A percentile compares a stretch with the other conserved stretches of the same genome.
Evolutionary conservation across 495 filamentous ascomycete species (phyloP).

Genomic region (Bacidia rubella): DNA sequence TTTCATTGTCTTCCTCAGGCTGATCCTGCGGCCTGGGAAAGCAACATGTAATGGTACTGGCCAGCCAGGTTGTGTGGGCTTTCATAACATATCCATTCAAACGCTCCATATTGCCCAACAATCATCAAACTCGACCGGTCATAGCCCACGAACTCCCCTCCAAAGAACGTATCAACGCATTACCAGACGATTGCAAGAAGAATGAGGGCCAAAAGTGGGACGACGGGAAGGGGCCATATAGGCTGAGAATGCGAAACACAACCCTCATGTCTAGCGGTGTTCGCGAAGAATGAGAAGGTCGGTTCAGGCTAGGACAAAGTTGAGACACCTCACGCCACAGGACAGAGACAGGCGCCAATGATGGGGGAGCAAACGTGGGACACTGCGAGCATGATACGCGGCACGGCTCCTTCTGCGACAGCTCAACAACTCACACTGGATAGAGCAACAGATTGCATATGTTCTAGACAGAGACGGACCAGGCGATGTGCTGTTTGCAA

Average conservation of each 20-base stretch:
- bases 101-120: constrained; percentile 14
- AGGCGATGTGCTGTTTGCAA: not conserved
- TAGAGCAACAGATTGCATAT: not conserved
- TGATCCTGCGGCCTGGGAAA: constrained; percentile 16
- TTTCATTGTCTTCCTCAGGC: constrained; percentile 2
- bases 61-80: constrained; percentile 19
- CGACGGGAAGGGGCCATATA: constrained; percentile 1
- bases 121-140: constrained; percentile 1
- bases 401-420: constrained; percentile 1
- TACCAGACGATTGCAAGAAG: not conserved
- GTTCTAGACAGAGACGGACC: not conserved
- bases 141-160: not conserved
- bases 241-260: not conserved
- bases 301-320: not conserved
- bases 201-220: not conserved
- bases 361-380: not conserved
- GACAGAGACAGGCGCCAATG: constrained; percentile 1
- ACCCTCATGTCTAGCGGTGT: not conserved
- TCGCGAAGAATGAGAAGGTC: constrained; percentile 1
- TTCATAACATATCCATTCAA: constrained; percentile 15
- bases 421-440: not conserved
- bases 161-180: not conserved
- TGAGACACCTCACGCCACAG: constrained; percentile 1
- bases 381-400: not conserved
- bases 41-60: constrained; percentile 17